Evolutionary conservation across 2,329 filamentous ascomycete genomes (phyloP).

Genomic region (Purpureocillium takamizusanense): DNA sequence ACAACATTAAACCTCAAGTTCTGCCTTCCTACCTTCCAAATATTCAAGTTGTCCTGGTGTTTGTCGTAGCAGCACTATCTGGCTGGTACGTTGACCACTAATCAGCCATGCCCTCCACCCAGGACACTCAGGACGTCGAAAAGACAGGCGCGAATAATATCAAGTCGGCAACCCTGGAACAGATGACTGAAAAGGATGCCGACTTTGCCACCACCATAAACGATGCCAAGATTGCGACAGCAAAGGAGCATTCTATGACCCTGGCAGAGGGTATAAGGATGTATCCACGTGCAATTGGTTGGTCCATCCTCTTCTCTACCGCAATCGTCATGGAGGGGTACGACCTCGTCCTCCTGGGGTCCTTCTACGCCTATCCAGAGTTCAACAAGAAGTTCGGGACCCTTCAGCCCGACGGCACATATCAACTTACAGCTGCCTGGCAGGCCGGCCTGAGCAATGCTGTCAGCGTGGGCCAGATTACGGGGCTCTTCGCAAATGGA

Average conservation of each 20-base stretch:
- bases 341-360: slow-evolving; percentile 23
- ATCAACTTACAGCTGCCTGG: slow-evolving; percentile 34
- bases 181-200: not conserved
- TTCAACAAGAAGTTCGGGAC: slow-evolving; percentile 14
- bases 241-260: slow-evolving; percentile 15
- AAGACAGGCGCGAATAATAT: no score
- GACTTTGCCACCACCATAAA: not conserved
- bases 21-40: no score
- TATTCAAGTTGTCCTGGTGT: no score
- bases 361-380: slow-evolving; percentile 18
- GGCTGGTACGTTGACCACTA: no score
- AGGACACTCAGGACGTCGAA: no score
- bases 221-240: slow-evolving; percentile 2
- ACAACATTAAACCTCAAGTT: no score
- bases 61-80: no score
- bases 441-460: slow-evolving; percentile 34
- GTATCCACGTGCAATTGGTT: slow-evolving; percentile 24
- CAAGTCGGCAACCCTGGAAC: no score
- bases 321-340: slow-evolving; percentile 33
- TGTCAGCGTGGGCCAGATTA: slow-evolving; percentile 32
- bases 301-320: slow-evolving; percentile 24
- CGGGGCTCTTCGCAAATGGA: slow-evolving; percentile 34
- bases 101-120: no score
- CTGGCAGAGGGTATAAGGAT: slow-evolving; percentile 15
- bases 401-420: slow-evolving; percentile 12